Evolutionary conservation across 2,329 filamentous ascomycete genomes (phyloP).

Genomic region (Fusarium phyllophilum): DNA sequence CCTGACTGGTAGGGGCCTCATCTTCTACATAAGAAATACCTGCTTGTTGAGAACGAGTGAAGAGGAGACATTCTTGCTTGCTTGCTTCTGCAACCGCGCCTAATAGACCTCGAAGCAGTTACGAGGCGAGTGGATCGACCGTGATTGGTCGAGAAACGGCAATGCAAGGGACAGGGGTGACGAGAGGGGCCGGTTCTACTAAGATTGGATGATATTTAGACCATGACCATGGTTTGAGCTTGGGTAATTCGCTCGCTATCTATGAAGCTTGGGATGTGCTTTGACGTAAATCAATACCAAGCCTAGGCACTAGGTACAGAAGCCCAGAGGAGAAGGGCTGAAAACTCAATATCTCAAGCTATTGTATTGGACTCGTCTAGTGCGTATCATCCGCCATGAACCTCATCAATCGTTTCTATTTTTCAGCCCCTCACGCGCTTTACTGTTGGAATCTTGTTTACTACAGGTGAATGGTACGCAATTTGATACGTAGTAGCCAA

Average conservation of each 20-base stretch:
- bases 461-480: background rate
- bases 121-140: background rate
- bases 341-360: background rate
- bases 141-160: conserved; percentile 30
- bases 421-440: background rate
- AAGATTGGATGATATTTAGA: background rate
- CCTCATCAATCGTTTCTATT: background rate
- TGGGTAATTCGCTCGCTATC: background rate
- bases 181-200: conserved; percentile 5
- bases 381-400: background rate
- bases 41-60: conserved; percentile 7
- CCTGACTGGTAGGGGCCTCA: background rate
- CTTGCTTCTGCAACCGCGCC: conserved; percentile 6
- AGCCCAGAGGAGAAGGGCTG: background rate
- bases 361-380: background rate
- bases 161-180: conserved; percentile 35
- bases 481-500: background rate
- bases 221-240: background rate
- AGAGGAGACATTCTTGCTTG: conserved; percentile 5
- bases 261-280: background rate
- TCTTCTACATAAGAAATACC: background rate
- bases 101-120: conserved; percentile 12
- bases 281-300: background rate
- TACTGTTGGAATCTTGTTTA: background rate
- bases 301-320: background rate